Conservation (phyloP, 2,329 filamentous ascomycete genomes). For the Aurifilum marmelostoma region DNA sequence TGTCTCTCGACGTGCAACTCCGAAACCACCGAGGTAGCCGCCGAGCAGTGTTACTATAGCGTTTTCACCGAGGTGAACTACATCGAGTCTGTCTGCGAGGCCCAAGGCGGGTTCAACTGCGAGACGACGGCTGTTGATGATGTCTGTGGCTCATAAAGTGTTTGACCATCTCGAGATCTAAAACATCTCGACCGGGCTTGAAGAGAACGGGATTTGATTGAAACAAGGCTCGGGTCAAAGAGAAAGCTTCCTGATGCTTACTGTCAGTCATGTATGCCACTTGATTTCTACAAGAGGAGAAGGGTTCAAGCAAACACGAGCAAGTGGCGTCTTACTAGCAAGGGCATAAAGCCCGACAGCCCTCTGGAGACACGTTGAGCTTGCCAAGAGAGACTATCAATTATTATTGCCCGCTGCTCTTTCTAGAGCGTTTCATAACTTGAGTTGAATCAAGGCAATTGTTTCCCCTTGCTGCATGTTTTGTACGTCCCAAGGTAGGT, state of each 20-base stretch:
- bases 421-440: neutral
- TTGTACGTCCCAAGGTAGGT: too few relatives aligned
- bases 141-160: constrained; percentile 17
- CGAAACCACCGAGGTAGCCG: neutral
- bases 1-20: constrained; percentile 19
- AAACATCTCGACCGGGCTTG: neutral
- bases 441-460: neutral
- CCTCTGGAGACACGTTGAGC: too few relatives aligned
- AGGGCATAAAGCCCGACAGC: neutral
- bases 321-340: neutral
- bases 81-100: constrained; percentile 20
- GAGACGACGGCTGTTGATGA: constrained; percentile 13
- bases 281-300: neutral
- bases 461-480: neutral
- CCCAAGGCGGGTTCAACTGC: constrained; percentile 15
- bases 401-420: neutral
- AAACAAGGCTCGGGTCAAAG: neutral
- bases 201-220: neutral
- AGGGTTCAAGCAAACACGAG: neutral
- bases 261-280: neutral
- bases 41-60: constrained; percentile 25
- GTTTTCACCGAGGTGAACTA: constrained; percentile 20
- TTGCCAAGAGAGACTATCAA: neutral
- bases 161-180: neutral
- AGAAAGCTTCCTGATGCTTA: neutral